Evolutionary conservation across 257 asterid genomes (phyloP).

Genomic region (Nicotiana paniculata): DNA sequence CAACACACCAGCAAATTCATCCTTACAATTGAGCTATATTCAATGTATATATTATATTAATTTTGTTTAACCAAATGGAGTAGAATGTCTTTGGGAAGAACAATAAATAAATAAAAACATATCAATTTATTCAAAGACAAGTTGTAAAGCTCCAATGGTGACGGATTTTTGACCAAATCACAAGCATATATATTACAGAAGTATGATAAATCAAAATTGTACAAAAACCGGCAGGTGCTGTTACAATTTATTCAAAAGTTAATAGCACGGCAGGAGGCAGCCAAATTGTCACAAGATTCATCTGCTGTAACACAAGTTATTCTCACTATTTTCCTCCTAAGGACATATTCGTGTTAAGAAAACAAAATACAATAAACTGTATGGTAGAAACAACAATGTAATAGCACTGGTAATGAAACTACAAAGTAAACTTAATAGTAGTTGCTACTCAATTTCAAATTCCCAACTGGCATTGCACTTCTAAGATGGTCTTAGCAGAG

Average conservation of each 20-base stretch:
- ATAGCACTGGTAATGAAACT: background rate
- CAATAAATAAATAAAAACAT: background rate
- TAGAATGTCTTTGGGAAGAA: background rate
- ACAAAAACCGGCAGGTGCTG: background rate
- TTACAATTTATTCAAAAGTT: background rate
- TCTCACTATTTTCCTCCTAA: background rate
- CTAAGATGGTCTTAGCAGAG: slow-evolving; percentile 63
- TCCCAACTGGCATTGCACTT: slow-evolving; percentile 61
- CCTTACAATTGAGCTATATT: too few relatives aligned
- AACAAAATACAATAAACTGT: background rate
- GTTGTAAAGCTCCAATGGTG: background rate
- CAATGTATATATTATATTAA: too few relatives aligned
- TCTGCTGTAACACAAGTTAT: background rate
- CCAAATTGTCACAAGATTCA: background rate
- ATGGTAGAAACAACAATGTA: background rate
- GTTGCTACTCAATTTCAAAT: slow-evolving; percentile 23
- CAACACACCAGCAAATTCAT: background rate
- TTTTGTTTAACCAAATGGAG: background rate
- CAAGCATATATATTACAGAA: background rate
- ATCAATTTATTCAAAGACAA: background rate
- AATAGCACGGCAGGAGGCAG: background rate
- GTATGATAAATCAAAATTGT: background rate
- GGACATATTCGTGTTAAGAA: background rate
- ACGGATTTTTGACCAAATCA: background rate
- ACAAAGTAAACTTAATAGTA: background rate